These are phyloP conservation scores for Hypoxylon sp. DNA, from an alignment of 2,329 filamentous ascomycete species.

Conservation along the genomic window DNA sequence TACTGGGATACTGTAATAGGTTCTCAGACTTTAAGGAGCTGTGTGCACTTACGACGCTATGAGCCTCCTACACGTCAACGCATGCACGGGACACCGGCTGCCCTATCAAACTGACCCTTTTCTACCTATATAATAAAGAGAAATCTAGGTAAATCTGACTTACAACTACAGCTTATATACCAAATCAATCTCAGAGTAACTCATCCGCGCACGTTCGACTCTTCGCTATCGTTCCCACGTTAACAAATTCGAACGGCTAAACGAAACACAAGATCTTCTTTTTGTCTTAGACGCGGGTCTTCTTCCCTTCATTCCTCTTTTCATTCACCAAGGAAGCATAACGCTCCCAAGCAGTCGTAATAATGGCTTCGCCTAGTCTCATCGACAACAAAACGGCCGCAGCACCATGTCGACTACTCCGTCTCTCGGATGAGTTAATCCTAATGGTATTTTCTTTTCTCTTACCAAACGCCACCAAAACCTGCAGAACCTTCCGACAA, in stretches of 20 bases:
- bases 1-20: too few relatives aligned
- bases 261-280: neutral
- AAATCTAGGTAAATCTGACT: neutral
- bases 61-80: neutral
- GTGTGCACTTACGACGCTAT: too few relatives aligned
- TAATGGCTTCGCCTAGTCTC: neutral
- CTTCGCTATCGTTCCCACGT: neutral
- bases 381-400: neutral
- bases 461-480: neutral
- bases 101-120: neutral
- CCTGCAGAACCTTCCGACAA: constrained; percentile 9
- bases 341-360: neutral
- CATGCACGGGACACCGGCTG: neutral
- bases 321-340: too few relatives aligned
- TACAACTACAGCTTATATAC: neutral
- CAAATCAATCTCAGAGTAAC: neutral
- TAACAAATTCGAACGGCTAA: neutral
- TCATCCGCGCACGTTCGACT: neutral
- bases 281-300: neutral
- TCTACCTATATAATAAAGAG: neutral
- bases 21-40: too few relatives aligned
- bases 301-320: neutral
- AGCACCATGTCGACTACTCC: neutral
- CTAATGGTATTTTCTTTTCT: neutral
- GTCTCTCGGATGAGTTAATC: neutral